These are phyloP conservation scores for Myxozyma geophila DNA, from an alignment of 805 yeast genomes.

Conservation along the genomic window DNA sequence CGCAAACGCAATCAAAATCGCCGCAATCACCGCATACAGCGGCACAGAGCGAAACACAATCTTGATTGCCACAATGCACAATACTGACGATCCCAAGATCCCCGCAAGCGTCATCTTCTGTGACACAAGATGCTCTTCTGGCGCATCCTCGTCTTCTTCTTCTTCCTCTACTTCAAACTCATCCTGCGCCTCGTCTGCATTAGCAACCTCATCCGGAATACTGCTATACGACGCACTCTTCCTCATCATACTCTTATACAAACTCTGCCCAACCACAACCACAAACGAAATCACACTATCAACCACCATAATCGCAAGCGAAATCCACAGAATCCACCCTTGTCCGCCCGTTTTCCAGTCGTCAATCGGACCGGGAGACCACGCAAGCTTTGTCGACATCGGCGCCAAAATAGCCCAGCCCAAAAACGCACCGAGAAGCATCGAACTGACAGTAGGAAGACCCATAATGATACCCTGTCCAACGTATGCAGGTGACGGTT, in stretches of 20 bases:
- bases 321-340: conserved; percentile 97
- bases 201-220: conserved; percentile 9
- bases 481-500: conserved; percentile 95
- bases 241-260: conserved; percentile 17
- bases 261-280: conserved; percentile 45
- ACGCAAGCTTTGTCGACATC: conserved; percentile 63
- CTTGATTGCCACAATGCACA: conserved; percentile 69
- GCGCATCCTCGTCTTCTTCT: conserved; percentile 49
- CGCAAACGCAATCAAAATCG: conserved; percentile 74
- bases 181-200: conserved; percentile 7
- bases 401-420: conserved; percentile 97
- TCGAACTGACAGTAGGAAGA: conserved; percentile 81
- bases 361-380: conserved; percentile 90
- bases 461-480: conserved; percentile 99
- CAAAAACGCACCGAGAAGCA: conserved; percentile 84
- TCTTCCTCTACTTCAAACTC: conserved; percentile 15
- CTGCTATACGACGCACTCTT: conserved; percentile 10
- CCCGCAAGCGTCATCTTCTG: conserved; percentile 60
- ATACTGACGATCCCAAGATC: conserved; percentile 62
- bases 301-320: conserved; percentile 89
- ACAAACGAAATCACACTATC: conserved; percentile 83
- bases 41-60: conserved; percentile 73
- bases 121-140: conserved; percentile 56
- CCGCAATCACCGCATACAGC: conserved; percentile 65
- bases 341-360: conserved; percentile 95